A percentile compares a stretch with the other conserved stretches of the same genome.
Evolutionary conservation across 768 basidiomycete species (phyloP).

Genomic region (Boletus rufocinnamomeus): DNA sequence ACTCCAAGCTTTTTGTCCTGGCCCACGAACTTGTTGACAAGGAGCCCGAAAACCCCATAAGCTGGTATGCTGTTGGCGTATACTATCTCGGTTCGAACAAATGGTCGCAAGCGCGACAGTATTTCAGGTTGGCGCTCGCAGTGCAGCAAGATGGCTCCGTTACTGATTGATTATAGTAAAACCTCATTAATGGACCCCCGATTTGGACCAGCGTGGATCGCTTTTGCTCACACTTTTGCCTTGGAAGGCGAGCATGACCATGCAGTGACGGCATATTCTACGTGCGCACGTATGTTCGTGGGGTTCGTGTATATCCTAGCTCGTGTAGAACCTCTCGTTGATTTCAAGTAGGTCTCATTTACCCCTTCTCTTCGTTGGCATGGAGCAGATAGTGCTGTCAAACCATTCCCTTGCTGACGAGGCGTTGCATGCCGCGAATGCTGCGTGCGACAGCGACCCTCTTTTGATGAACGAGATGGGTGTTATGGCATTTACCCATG

Average conservation of each 20-base stretch:
- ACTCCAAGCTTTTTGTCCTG: conserved; percentile 92
- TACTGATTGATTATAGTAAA: conserved; percentile 58
- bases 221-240: conserved; percentile 97
- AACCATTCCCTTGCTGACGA: conserved; percentile 84
- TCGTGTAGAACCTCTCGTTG: conserved; percentile 1
- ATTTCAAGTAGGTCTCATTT: conserved; percentile 80
- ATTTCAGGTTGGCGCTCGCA: conserved; percentile 76
- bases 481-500: conserved; percentile 87
- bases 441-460: conserved; percentile 86
- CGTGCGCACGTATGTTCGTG: conserved; percentile 91
- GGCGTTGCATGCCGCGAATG: conserved; percentile 77
- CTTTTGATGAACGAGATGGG: conserved; percentile 90
- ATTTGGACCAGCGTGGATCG: conserved; percentile 96
- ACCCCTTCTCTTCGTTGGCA: conserved; percentile 93
- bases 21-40: conserved; percentile 95
- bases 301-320: conserved; percentile 57
- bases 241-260: conserved; percentile 98
- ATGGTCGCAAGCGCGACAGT: conserved; percentile 90
- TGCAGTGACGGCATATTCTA: conserved; percentile 97
- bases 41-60: conserved; percentile 89
- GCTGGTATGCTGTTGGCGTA: conserved; percentile 98
- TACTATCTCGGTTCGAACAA: conserved; percentile 91
- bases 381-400: conserved; percentile 94
- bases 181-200: conserved; percentile 95
- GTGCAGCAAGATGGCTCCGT: neutral